A percentile compares a stretch with the other conserved stretches of the same genome.
phyloP scores from a whole-genome alignment of 2,329 filamentous ascomycete genomes.

The Talaromyces amestolkiae region DNA sequence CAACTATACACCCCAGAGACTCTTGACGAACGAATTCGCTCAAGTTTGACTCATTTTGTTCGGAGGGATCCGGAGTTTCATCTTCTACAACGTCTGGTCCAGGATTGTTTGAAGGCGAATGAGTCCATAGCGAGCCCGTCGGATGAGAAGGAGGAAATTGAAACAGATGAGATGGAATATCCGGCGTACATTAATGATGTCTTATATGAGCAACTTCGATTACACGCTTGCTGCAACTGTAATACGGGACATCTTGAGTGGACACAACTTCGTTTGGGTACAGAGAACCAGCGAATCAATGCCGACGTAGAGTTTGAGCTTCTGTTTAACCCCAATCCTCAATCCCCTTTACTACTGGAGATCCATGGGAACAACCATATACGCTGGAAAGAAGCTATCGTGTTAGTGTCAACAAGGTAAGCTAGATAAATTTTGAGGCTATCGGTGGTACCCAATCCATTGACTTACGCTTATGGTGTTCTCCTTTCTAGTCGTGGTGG shows the following conservation, averaged over 20 bases:
- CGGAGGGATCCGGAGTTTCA: neutral
- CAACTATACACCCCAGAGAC: neutral
- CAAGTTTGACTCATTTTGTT: neutral
- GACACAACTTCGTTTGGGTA: neutral
- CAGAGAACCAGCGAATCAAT: neutral
- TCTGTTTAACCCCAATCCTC: neutral
- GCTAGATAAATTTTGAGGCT: neutral
- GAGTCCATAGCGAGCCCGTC: neutral
- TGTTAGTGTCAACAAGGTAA: slow-evolving; percentile 7
- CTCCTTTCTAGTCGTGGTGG: neutral
- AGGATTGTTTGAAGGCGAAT: neutral
- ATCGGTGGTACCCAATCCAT: neutral
- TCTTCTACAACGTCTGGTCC: neutral
- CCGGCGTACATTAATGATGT: neutral
- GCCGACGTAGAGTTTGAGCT: slow-evolving; percentile 2
- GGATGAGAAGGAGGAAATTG: neutral
- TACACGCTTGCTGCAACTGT: slow-evolving; percentile 10
- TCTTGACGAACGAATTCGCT: neutral
- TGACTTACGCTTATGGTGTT: neutral
- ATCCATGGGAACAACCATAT: neutral
- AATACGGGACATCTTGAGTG: neutral
- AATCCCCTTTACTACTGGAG: neutral
- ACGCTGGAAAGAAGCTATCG: slow-evolving; percentile 11
- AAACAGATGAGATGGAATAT: neutral
- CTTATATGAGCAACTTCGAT: slow-evolving; percentile 10